Base-by-base conservation (phyloP, 768 basidiomycete genomes). In the Exidia glandulosa region DNA sequence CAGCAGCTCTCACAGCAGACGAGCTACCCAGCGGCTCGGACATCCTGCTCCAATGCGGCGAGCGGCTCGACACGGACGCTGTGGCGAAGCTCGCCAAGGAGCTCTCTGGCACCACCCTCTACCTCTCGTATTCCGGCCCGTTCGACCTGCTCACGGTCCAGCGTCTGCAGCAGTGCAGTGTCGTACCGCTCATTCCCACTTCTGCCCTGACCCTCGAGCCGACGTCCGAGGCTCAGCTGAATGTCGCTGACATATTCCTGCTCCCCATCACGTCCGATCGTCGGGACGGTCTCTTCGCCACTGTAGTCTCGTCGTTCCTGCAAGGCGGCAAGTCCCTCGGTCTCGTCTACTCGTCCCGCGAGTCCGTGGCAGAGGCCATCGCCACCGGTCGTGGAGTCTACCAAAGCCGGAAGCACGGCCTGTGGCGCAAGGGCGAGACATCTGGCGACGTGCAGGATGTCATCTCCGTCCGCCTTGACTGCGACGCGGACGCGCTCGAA, bases 371-470 rank as follows among this genome's bases (percentile, higher is more conserved):
- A 56, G 90, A 94, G 70, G 88, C 89, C 65, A 92, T 99, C 70
- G 62, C 84, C 36, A 86, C 92, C 2, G 92, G 93, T 30, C 87
- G 86, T 68, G 96, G 96, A 16, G 87, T 95, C 13, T 99, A 99
- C 70, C 94, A 97, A 69, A 97, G 94, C 23, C 84, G 96, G 62
- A 93, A 90, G 69, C 91, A 95, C 67, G 94, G 94, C 16, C 75
- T 98, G 32, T 99, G 96, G 96, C 78, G 88, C 57, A 99, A 99
- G 70, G 96, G 96, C 16, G 94, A 92, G 74, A 94, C 94, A 0
- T 94, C 92, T 16, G 95, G 95, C 14, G 88, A 95, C 16, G 90
- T 88, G 2, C 96, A 99, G 67, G 83, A 90, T 19, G 81, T 99
- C 59, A 74, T 91, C 32, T 79, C 81, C 65, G 91, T 99, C 66